A percentile compares a stretch with the other conserved stretches of the same genome.
These are phyloP conservation scores for Venturia carpophila DNA, from an alignment of 2,329 filamentous ascomycete genomes.

Conservation along the genomic window DNA sequence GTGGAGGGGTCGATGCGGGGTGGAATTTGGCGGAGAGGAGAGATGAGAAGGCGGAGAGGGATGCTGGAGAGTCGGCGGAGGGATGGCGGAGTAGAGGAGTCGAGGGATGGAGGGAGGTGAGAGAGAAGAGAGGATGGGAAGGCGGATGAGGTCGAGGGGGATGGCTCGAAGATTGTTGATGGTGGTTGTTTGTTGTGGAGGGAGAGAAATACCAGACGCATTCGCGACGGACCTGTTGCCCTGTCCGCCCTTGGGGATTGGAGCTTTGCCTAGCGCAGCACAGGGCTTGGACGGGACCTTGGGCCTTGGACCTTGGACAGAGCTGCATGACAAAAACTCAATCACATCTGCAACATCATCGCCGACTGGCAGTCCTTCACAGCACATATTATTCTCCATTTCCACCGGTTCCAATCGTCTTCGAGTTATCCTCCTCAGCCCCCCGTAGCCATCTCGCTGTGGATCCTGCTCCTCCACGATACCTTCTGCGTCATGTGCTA, in stretches of 20 bases:
- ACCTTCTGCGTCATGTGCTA: background rate
- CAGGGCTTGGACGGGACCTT: background rate
- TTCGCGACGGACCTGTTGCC: background rate
- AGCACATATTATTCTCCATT: background rate
- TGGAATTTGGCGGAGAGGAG: conserved; percentile 9
- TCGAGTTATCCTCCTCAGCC: background rate
- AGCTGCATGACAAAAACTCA: background rate
- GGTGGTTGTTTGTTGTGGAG: conserved; percentile 12
- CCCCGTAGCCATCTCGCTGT: background rate
- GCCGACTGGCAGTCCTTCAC: background rate
- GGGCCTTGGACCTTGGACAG: background rate
- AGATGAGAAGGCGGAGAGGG: background rate
- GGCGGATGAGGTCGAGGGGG: background rate
- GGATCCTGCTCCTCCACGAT: background rate
- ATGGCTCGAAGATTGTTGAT: background rate
- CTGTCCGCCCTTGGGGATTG: background rate
- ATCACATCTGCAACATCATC: background rate
- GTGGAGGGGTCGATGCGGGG: conserved; percentile 9
- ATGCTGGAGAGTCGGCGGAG: background rate
- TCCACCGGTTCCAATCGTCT: background rate
- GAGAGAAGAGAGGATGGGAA: background rate
- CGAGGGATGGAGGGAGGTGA: background rate
- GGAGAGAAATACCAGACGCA: background rate
- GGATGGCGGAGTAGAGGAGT: background rate
- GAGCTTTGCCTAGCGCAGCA: background rate